Evolutionary conservation across 345 rosid species (phyloP).

Genomic region (Laguncularia racemosa): DNA sequence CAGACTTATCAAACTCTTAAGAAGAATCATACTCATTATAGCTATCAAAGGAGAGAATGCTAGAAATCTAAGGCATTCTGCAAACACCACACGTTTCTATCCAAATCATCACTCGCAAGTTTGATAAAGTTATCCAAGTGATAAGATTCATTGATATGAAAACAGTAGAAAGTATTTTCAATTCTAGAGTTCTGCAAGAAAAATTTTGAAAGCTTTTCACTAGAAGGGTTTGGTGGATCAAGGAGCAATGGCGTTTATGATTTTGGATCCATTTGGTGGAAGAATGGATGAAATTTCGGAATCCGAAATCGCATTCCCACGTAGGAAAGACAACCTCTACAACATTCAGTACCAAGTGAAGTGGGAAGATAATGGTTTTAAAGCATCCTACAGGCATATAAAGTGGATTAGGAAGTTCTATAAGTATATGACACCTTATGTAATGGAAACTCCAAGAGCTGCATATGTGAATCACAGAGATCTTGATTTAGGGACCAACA

Average conservation of each 20-base stretch:
- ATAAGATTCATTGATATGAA: too few species aligned
- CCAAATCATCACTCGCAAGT: too few species aligned
- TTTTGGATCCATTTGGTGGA: slow-evolving; percentile 33
- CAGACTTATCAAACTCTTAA: too few species aligned
- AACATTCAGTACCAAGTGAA: slow-evolving; percentile 28
- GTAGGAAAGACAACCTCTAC: slow-evolving; percentile 30
- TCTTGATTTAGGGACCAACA: slow-evolving; percentile 46
- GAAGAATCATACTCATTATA: too few species aligned
- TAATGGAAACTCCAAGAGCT: slow-evolving; percentile 40
- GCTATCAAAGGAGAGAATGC: too few species aligned
- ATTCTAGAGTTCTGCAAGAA: too few species aligned
- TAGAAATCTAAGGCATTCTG: too few species aligned
- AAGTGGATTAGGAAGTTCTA: slow-evolving; percentile 45
- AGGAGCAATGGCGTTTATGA: slow-evolving; percentile 24
- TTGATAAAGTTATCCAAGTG: too few species aligned
- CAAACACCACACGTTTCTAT: too few species aligned
- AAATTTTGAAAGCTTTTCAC: too few species aligned
- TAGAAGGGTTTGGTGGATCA: slow-evolving; percentile 27
- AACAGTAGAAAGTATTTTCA: too few species aligned
- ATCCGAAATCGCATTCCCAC: slow-evolving; percentile 28
- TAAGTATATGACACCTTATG: slow-evolving; percentile 32
- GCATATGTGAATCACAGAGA: slow-evolving; percentile 58
- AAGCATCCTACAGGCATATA: slow-evolving; percentile 26
- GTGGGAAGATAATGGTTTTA: slow-evolving; percentile 21
- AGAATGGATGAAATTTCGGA: slow-evolving; percentile 25